phyloP scores from a whole-genome alignment of 768 basidiomycete genomes.

The Termitomyces sp. region DNA sequence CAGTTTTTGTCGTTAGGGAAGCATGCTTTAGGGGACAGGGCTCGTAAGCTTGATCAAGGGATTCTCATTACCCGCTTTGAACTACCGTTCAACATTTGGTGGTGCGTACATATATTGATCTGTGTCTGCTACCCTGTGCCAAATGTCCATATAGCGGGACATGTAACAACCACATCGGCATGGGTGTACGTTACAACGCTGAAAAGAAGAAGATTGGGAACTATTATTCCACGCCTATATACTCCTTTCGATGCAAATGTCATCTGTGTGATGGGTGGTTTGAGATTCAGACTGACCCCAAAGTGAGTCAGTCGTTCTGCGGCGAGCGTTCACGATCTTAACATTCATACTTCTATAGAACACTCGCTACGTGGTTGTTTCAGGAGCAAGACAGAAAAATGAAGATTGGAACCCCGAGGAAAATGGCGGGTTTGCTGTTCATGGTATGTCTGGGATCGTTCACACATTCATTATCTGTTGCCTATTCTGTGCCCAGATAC shows the following conservation, averaged over 20 bases:
- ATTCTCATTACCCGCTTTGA: conserved; percentile 96
- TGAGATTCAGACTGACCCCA: conserved; percentile 95
- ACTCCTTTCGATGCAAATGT: conserved; percentile 95
- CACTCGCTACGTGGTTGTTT: conserved; percentile 88
- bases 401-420: conserved; percentile 98
- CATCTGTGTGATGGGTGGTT: conserved; percentile 97
- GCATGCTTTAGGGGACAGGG: conserved; percentile 90
- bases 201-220: conserved; percentile 97
- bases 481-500: conserved; percentile 49
- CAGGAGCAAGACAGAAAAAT: conserved; percentile 92
- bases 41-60: conserved; percentile 94
- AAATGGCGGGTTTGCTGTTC: conserved; percentile 88
- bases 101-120: conserved; percentile 47
- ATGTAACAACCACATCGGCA: conserved; percentile 96
- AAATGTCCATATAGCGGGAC: conserved; percentile 64
- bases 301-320: conserved; percentile 49
- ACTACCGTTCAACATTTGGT: conserved; percentile 95
- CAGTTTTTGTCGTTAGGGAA: conserved; percentile 54
- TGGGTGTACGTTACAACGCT: conserved; percentile 99
- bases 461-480: neutral
- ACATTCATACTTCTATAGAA: conserved; percentile 52
- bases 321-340: neutral
- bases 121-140: neutral
- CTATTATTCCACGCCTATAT: conserved; percentile 95
- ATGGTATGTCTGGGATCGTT: conserved; percentile 51